These are phyloP conservation scores for Fusarium solani-melongenae DNA, from an alignment of 2,329 filamentous ascomycete species.

Conservation along the genomic window DNA sequence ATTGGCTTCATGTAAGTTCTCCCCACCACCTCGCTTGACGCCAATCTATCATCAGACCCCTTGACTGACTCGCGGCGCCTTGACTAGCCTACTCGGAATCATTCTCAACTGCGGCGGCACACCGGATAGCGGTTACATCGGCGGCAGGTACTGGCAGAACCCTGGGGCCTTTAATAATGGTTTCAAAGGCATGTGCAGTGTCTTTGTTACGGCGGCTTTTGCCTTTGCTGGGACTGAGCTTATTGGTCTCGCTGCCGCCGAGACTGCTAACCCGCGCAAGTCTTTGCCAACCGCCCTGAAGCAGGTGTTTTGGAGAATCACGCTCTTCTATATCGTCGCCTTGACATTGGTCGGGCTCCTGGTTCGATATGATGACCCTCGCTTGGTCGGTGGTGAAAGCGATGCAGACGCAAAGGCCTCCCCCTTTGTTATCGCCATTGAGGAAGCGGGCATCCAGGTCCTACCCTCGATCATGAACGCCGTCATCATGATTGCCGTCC, in stretches of 20 bases:
- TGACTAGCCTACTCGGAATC: constrained; percentile 79
- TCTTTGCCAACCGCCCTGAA: constrained; percentile 88
- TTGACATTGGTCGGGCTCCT: constrained; percentile 84
- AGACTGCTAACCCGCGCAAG: constrained; percentile 82
- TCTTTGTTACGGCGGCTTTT: constrained; percentile 82
- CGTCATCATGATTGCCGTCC: constrained; percentile 90
- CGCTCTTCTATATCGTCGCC: constrained; percentile 88
- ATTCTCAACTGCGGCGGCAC: constrained; percentile 87
- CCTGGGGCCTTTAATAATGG: constrained; percentile 89
- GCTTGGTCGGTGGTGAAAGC: constrained; percentile 67
- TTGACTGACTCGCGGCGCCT: constrained; percentile 17
- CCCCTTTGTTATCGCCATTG: constrained; percentile 93
- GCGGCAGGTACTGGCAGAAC: constrained; percentile 78
- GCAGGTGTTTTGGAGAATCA: constrained; percentile 95
- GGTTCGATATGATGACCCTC: constrained; percentile 76
- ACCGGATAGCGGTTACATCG: constrained; percentile 79
- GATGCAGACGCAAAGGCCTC: constrained; percentile 79
- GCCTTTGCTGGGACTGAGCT: constrained; percentile 81
- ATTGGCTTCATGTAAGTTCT: constrained; percentile 83
- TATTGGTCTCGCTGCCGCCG: constrained; percentile 80
- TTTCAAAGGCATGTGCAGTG: constrained; percentile 84
- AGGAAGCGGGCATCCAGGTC: constrained; percentile 82
- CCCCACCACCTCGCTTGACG: neutral
- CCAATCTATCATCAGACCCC: constrained; percentile 43
- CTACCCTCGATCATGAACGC: constrained; percentile 92